phyloP scores from a whole-genome alignment of 129 eudicot genomes.

The Flaveria linearis region DNA sequence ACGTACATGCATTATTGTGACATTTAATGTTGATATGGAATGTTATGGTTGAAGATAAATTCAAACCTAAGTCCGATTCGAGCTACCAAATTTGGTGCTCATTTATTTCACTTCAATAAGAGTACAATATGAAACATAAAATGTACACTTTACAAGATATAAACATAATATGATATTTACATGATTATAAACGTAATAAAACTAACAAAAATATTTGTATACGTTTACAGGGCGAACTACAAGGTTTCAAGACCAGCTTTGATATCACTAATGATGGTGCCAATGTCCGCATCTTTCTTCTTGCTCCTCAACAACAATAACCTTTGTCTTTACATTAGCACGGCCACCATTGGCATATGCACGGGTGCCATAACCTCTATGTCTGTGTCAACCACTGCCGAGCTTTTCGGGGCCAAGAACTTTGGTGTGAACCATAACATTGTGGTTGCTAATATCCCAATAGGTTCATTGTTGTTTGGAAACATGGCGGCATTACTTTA shows the following conservation, averaged over 20 bases:
- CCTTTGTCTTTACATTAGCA: constrained; percentile 54
- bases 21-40: constrained; percentile 33
- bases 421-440: constrained; percentile 85
- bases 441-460: constrained; percentile 70
- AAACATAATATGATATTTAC: neutral
- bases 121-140: neutral
- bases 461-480: constrained; percentile 86
- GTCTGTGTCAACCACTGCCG: constrained; percentile 67
- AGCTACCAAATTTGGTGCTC: constrained; percentile 28
- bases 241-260: constrained; percentile 61
- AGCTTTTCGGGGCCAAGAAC: constrained; percentile 71
- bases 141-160: neutral
- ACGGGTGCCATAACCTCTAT: constrained; percentile 84
- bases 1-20: constrained; percentile 25
- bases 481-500: constrained; percentile 74
- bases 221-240: constrained; percentile 40
- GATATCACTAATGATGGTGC: constrained; percentile 65
- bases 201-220: neutral
- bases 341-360: constrained; percentile 66
- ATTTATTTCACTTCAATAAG: constrained; percentile 20
- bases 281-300: constrained; percentile 72
- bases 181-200: neutral
- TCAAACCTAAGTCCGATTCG: constrained; percentile 15
- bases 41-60: constrained; percentile 34
- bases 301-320: constrained; percentile 44